Evolutionary conservation across 1,284 basidiomycete species (phyloP), one percentile per base, ranked within the genome.

Genomic region (Malassezia arunalokei): DNA sequence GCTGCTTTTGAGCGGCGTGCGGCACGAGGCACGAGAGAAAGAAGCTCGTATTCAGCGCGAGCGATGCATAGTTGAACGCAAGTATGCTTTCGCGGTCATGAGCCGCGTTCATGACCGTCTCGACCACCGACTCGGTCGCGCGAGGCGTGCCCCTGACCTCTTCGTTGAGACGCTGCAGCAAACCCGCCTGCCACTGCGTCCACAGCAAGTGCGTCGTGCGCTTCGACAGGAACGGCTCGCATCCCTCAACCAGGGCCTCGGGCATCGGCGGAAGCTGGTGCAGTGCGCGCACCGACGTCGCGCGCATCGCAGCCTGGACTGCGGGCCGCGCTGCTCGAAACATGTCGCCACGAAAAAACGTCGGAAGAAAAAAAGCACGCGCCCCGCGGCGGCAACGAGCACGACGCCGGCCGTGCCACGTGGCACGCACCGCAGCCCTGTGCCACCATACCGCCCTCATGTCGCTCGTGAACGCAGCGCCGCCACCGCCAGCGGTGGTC

Each of bases 11-110:
- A 29, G 27, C 20, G 6, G 31, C 43, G 15, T 47, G 41, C 20
- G 53, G 53, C 74, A 91, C 87, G 41, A 98, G 77, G 51, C 79
- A 79, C 64, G 85, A 81, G 28, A 98, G 79, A 79, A 96, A 98
- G 79, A 89, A 98, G 66, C 83, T 83, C 74, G 95, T 96, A 77
- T 98, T 98, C 59, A 95, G 77, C 9, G 92, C 87, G 47, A 88
- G 81, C 58, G 85, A 85, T 3, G 90, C 89, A 68, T 91, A 89
- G 76, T 88, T 94, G 77, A 91, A 96, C 33, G 83, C 82, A 43
- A 91, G 76, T 3, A 82, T 79, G 56, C 81, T 76, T 33, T 79
- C 77, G 38, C 81, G 80, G 48, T 83, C 78, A 30, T 76, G 71
- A 1, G 88, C 81, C 5, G 85, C 80, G 46, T 79, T 78, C 33